Evolutionary conservation across 768 basidiomycete species (phyloP).

Genomic region (Lactarius hatsudake): DNA sequence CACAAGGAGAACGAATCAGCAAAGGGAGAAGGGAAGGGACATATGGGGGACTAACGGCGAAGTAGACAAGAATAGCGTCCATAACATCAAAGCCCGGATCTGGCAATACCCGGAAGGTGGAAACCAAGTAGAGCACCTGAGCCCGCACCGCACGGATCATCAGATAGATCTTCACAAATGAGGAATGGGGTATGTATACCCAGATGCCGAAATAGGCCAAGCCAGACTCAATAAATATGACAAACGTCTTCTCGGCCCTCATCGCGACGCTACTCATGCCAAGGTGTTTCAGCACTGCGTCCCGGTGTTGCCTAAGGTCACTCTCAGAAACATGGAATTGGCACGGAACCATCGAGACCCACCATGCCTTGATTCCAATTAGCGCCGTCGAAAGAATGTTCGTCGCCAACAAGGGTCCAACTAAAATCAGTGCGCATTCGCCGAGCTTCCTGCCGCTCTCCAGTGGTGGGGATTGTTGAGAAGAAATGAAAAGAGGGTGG

Average conservation of each 20-base stretch:
- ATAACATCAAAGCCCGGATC: constrained; percentile 13
- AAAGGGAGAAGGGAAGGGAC: neutral
- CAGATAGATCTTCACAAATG: too few species aligned
- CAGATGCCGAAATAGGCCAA: constrained; percentile 19
- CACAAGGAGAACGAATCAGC: neutral
- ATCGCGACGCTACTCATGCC: neutral
- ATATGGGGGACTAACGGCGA: constrained; percentile 6
- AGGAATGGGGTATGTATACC: neutral
- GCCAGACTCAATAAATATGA: constrained; percentile 19
- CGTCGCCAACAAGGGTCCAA: constrained; percentile 16
- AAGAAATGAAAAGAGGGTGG: neutral
- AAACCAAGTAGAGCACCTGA: constrained; percentile 18
- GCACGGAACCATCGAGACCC: neutral
- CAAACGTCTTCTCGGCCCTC: constrained; percentile 9
- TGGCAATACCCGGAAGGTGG: constrained; percentile 7
- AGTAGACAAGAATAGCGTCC: constrained; percentile 13
- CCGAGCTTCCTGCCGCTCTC: neutral
- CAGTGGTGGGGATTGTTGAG: neutral
- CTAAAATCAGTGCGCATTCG: constrained; percentile 4
- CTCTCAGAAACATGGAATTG: neutral
- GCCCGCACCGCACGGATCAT: neutral
- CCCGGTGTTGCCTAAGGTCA: constrained; percentile 12
- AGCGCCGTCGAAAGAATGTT: constrained; percentile 16
- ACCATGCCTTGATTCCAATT: constrained; percentile 20
- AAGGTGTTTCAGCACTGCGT: neutral